Base-by-base conservation (phyloP, 108 stramenopile species). In the Thalassiosira profunda region DNA sequence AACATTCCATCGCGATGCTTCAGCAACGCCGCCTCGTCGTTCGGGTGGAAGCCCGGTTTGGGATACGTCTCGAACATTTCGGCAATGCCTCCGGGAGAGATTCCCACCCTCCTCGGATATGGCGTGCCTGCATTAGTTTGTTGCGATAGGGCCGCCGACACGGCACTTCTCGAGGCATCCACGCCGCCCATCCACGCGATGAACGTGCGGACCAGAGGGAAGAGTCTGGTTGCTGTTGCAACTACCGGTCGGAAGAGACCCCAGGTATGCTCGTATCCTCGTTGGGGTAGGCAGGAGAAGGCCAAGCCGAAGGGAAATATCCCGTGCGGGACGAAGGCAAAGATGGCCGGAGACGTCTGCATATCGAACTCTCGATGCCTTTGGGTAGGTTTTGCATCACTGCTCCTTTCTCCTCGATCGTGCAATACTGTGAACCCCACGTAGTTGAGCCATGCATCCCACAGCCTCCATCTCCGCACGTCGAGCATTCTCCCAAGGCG, bases 11-110 rank as follows among this genome's bases (percentile, higher is more conserved):
- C 91, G 11, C 91, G 80, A 37, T 47, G 38, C 41, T 71, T 62
- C 12, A 95, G 56, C 40, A 97, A 85, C 24, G 88, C 85, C 45
- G 85, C 93, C 68, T 97, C 97, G 53, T 95, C 89, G 36, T 89
- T 76, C 1, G 79, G 88, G 53, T 87, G 83, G 9, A 79, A 86
- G 0, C 67, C 69, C 29, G 67, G 67, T 72, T 90, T 90, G 5
- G 94, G 94, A 62, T 81, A 95, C 1, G 90, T 87, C 65, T 92
- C 89, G 63, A 96, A 95, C 85, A 98, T 98, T 79, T 98, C 97
- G 18, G 92, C 92, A 60, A 98, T 98, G 1, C 97, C 97, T 18
- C 97, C 97, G 2, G 93, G 93, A 5, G 89, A 86, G 12, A 97
- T 58, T 1, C 86, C 89, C 15, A 97, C 46, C 9, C 87, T 29